phyloP scores from a whole-genome alignment of 345 rosid species.

The Populus alba region DNA sequence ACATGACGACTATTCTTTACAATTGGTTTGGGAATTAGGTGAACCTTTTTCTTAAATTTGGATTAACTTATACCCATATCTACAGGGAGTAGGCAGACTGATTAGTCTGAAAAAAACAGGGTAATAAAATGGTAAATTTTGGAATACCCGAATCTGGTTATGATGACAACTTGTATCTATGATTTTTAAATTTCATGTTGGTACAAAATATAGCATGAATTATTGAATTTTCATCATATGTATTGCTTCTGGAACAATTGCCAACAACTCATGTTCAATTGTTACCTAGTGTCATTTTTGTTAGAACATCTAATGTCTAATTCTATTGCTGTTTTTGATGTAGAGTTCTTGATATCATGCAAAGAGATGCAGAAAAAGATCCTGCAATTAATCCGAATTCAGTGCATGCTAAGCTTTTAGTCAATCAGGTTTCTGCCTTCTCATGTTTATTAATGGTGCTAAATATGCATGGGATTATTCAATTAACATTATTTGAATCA shows the following conservation, averaged over 20 bases:
- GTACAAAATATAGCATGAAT: not conserved
- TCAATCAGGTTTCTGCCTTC: conserved; percentile 63
- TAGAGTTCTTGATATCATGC: conserved; percentile 88
- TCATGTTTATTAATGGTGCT: conserved; percentile 1
- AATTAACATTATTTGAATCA: conserved; percentile 1
- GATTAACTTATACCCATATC: not conserved
- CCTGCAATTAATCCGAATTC: conserved; percentile 57
- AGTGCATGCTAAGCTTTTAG: conserved; percentile 55
- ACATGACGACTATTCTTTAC: not conserved
- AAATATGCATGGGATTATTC: not conserved
- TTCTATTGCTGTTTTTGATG: conserved; percentile 12
- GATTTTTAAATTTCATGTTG: not conserved
- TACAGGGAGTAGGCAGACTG: not conserved
- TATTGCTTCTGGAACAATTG: not conserved
- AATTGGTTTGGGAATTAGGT: not conserved
- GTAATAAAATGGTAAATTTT: not conserved
- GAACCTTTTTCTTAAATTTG: not conserved
- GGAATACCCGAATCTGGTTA: not conserved
- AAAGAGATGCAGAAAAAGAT: conserved; percentile 66
- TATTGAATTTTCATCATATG: not conserved
- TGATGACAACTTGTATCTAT: not conserved
- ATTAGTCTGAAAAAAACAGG: not conserved
- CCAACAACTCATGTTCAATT: not conserved
- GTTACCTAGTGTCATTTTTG: conserved; percentile 1
- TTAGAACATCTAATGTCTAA: not conserved